Conservation (phyloP, 176 grass and related monocot genomes). For the Themeda triandra region DNA sequence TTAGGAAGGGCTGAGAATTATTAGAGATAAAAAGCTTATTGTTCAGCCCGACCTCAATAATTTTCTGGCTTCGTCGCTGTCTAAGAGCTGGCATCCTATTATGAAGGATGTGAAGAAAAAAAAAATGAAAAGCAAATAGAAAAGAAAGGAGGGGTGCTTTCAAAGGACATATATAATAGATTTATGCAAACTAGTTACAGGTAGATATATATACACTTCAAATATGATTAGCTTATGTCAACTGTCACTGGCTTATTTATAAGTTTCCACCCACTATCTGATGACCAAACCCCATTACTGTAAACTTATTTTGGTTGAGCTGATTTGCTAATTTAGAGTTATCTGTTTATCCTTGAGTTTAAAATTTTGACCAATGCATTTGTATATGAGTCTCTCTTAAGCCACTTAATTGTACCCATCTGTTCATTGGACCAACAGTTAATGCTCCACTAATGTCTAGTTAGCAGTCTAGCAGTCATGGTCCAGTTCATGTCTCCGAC, state of each 20-base stretch:
- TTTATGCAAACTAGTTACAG: neutral
- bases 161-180: neutral
- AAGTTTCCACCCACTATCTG: neutral
- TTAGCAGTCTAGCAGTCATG: neutral
- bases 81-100: slow-evolving; percentile 47
- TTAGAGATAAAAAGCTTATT: no score
- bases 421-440: neutral
- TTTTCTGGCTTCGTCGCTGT: no score
- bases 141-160: neutral
- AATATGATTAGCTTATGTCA: neutral
- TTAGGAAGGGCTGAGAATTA: no score
- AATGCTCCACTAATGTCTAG: neutral
- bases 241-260: neutral
- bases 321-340: neutral
- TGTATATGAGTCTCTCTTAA: neutral
- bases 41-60: no score
- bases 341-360: neutral
- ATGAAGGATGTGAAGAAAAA: slow-evolving; percentile 4
- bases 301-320: neutral
- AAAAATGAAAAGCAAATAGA: neutral
- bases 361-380: neutral
- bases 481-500: neutral
- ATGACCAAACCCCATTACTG: neutral
- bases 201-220: neutral
- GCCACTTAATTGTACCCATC: neutral